These are phyloP conservation scores for Colletotrichum horii DNA, from an alignment of 2,329 filamentous ascomycete species.

Conservation along the genomic window DNA sequence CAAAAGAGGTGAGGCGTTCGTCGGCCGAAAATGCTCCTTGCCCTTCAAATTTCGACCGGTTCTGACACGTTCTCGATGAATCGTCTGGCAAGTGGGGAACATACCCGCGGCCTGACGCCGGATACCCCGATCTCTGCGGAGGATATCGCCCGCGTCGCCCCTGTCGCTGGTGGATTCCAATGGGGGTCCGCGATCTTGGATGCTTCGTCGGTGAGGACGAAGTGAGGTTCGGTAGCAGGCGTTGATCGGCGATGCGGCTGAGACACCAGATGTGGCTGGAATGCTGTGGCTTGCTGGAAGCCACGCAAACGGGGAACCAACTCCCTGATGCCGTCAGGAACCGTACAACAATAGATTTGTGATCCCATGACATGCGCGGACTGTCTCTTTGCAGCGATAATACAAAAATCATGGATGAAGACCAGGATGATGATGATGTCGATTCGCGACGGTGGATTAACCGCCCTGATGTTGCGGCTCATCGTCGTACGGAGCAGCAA, in stretches of 20 bases:
- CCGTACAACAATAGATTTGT: neutral
- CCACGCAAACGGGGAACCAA: neutral
- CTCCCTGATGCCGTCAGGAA: neutral
- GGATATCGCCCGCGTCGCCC: neutral
- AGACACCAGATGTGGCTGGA: neutral
- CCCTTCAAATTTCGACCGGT: neutral
- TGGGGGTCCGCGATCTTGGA: neutral
- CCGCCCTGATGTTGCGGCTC: neutral
- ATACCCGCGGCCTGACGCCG: neutral
- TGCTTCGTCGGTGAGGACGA: neutral
- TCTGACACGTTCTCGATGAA: neutral
- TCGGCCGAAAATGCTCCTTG: neutral
- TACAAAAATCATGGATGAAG: neutral
- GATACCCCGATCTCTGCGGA: neutral
- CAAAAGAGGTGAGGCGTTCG: neutral
- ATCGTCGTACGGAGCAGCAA: neutral
- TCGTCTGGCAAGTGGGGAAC: neutral
- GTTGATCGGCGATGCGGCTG: neutral
- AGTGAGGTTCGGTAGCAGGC: neutral
- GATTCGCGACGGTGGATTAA: neutral
- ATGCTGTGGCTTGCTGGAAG: neutral
- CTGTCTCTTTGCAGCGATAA: neutral
- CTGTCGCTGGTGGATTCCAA: neutral
- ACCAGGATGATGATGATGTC: neutral
- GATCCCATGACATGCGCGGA: neutral